Conservation (phyloP, 352 stramenopile genomes). For the Pythium volutum region DNA sequence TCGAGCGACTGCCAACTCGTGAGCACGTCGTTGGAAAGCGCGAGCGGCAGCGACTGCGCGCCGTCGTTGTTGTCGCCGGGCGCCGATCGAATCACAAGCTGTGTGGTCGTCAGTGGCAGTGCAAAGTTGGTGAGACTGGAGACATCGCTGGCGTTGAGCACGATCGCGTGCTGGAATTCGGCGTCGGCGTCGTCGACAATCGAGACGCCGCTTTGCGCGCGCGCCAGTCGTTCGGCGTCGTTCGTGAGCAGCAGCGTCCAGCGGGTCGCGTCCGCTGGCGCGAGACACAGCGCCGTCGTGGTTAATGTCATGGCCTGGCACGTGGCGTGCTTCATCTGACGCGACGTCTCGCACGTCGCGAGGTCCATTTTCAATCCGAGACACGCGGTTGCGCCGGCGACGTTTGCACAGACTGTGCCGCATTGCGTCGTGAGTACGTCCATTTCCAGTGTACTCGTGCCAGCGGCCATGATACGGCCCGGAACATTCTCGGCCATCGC, state of each 20-base stretch:
- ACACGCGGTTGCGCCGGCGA: conserved; percentile 11
- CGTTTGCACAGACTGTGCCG: conserved; percentile 4
- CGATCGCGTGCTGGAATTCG: conserved; percentile 6
- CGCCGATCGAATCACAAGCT: conserved; percentile 14
- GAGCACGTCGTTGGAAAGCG: conserved; percentile 3
- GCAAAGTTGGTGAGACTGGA: conserved; percentile 8
- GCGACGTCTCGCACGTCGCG: conserved; percentile 8
- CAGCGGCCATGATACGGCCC: conserved; percentile 1
- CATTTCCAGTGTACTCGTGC: neutral
- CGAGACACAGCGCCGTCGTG: conserved; percentile 13
- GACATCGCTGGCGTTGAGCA: conserved; percentile 22
- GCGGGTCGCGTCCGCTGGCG: conserved; percentile 3
- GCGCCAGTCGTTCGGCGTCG: conserved; percentile 11
- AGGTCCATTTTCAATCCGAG: neutral
- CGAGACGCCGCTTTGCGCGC: conserved; percentile 2
- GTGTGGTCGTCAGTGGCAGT: conserved; percentile 1
- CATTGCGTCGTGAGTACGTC: conserved; percentile 11
- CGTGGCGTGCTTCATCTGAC: conserved; percentile 8
- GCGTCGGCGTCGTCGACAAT: conserved; percentile 1
- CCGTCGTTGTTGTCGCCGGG: neutral
- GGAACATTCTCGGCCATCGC: neutral
- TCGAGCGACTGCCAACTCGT: conserved; percentile 18
- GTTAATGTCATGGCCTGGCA: conserved; percentile 2
- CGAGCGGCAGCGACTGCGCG: neutral
- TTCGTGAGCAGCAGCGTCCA: conserved; percentile 17